Conservation (phyloP, 2,329 filamentous ascomycete species). For the Rhynchosporium graminicola region DNA sequence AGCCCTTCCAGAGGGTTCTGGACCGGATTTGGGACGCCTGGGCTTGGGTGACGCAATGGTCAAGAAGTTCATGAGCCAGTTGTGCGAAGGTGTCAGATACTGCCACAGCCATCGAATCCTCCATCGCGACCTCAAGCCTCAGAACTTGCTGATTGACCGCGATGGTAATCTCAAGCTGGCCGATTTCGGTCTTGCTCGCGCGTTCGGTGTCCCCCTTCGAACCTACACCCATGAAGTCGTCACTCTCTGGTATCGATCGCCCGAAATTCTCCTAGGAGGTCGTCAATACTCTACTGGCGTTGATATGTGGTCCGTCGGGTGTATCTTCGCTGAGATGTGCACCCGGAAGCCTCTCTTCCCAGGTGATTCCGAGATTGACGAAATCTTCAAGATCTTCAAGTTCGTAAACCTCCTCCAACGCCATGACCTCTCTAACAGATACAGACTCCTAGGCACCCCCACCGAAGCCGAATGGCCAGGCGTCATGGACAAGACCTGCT, state of each 20-base stretch:
- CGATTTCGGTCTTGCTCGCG: constrained; percentile 85
- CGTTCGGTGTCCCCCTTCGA: constrained; percentile 85
- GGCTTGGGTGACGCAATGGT: constrained; percentile 79
- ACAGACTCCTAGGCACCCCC: constrained; percentile 78
- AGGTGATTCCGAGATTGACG: constrained; percentile 89
- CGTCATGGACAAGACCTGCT: constrained; percentile 69
- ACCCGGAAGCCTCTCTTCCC: constrained; percentile 91
- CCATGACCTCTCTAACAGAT: constrained; percentile 28
- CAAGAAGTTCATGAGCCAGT: constrained; percentile 90
- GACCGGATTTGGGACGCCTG: constrained; percentile 62
- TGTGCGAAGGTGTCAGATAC: constrained; percentile 81
- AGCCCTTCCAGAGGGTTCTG: constrained; percentile 76
- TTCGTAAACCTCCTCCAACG: constrained; percentile 44
- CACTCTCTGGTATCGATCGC: constrained; percentile 89
- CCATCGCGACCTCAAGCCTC: constrained; percentile 86
- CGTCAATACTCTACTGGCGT: constrained; percentile 92
- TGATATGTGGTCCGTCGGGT: constrained; percentile 94
- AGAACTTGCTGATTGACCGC: constrained; percentile 83
- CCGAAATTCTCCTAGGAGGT: constrained; percentile 86
- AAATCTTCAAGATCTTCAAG: constrained; percentile 95
- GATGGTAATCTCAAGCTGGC: constrained; percentile 89
- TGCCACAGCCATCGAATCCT: constrained; percentile 87
- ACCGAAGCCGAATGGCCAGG: constrained; percentile 83
- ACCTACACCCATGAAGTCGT: constrained; percentile 97
- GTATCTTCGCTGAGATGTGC: constrained; percentile 96